Base-by-base conservation (phyloP, 2,329 filamentous ascomycete genomes). In the Magnaporthiopsis rhizophila region DNA sequence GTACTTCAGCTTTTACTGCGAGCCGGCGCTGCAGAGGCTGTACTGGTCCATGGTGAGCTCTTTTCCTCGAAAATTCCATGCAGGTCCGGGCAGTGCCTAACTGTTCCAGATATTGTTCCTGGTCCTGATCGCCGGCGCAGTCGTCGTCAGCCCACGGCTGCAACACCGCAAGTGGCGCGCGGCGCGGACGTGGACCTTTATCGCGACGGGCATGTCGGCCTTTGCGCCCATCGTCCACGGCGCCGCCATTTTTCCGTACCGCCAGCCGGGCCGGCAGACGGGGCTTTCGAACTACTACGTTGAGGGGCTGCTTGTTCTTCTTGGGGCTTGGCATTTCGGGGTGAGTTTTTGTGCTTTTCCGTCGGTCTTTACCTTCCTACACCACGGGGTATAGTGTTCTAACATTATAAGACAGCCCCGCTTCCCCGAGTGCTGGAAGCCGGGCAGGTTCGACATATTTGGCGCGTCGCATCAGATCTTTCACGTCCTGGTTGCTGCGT, bases 391-490 rank as follows among this genome's bases (percentile, higher is more conserved):
- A 50, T 18, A 8, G 15, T 5, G 13, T 9, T n/a, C 21, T 53
- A 13, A 53, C 45, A 24, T 9, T 24, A 9, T 21, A 8, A 5
- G 57, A n/a, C 62, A 80, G 78, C 75, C 72, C 11, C 72, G 76
- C 59, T 76, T 81, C 61, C 79, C 80, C 1, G 79, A 82, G 68
- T 72, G 72, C 34, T 69, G 74, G 61, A 72, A 68, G 24, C 79
- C 79, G 1, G 79, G 77, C 3, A 71, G 65, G 11, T 81, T 81
- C 68, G 79, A 81, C 67, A 75, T 79, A 38, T 77, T 72, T 66
- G 77, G 78, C 21, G 74, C 75, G 3, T 81, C 79, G 18, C 79
- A 81, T 65, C 79, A 81, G 66, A 74, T 81, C 8, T 81, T 81
- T 64, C 79, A 81, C 63, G 68, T 78, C 13, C 71, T 80, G 8